Evolutionary conservation across 2,329 filamentous ascomycete genomes (phyloP).

Genomic region (Ilyonectria sp.): DNA sequence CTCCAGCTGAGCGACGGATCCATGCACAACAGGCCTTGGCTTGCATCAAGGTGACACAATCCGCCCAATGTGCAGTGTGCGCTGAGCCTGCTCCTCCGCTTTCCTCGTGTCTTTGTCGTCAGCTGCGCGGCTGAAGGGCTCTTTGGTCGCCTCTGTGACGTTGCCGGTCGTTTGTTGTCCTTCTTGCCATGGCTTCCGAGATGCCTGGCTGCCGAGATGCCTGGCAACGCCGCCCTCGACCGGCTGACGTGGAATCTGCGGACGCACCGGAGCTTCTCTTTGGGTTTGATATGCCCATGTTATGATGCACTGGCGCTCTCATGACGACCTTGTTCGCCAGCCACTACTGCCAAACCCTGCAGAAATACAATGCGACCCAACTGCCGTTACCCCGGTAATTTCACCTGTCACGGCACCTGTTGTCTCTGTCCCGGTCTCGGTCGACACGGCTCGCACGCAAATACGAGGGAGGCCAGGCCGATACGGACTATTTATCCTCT

Average conservation of each 20-base stretch:
- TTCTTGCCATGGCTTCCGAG: constrained; percentile 4
- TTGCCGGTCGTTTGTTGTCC: not conserved
- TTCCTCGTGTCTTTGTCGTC: constrained; percentile 16
- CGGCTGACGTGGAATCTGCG: not conserved
- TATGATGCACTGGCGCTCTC: too few relatives aligned
- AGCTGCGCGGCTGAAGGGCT: constrained; percentile 22
- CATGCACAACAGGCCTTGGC: constrained; percentile 17
- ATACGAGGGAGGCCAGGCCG: not conserved
- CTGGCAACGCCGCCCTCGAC: constrained; percentile 2
- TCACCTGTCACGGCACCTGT: not conserved
- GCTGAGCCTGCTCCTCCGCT: not conserved
- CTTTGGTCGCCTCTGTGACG: constrained; percentile 7
- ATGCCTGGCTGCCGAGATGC: constrained; percentile 12
- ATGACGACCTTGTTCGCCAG: not conserved
- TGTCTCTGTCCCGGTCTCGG: not conserved
- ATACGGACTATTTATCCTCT: not conserved
- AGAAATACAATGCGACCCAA: not conserved
- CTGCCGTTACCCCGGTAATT: constrained; percentile 11
- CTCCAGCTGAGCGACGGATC: constrained; percentile 34
- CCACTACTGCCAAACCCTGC: not conserved
- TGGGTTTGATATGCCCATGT: too few relatives aligned
- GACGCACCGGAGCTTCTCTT: too few relatives aligned
- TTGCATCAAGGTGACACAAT: constrained; percentile 7
- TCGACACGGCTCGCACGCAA: not conserved
- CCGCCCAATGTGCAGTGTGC: not conserved